A percentile compares a stretch with the other conserved stretches of the same genome.
Conservation (phyloP, 2,329 filamentous ascomycete species). For the Paraphoma sp. region DNA sequence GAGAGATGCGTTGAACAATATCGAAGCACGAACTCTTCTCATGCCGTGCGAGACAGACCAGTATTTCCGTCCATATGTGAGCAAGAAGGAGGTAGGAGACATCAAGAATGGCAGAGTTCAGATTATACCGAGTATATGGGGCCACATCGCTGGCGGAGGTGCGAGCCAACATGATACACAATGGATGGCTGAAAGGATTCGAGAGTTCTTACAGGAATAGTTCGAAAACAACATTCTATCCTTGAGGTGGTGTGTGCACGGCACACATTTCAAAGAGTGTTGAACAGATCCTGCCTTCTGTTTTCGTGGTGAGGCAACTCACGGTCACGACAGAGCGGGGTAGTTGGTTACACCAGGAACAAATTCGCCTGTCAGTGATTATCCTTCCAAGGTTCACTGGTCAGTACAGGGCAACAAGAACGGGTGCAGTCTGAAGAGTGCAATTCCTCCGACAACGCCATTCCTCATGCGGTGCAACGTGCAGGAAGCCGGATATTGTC, state of each 20-base stretch:
- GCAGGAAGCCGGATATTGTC: not conserved
- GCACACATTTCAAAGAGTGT: too few relatives aligned
- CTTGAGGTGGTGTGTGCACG: too few relatives aligned
- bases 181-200: constrained; percentile 30
- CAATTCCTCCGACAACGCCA: not conserved
- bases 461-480: not conserved
- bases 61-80: constrained; percentile 52
- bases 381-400: not conserved
- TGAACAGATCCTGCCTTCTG: too few relatives aligned
- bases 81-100: constrained; percentile 43
- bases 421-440: not conserved
- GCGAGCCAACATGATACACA: constrained; percentile 38
- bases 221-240: not conserved
- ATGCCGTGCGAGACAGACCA: constrained; percentile 51
- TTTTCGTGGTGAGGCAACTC: too few relatives aligned
- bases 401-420: not conserved
- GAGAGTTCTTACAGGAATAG: constrained; percentile 6
- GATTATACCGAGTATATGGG: constrained; percentile 49
- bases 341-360: too few relatives aligned
- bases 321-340: too few relatives aligned
- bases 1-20: constrained; percentile 41
- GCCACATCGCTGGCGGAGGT: constrained; percentile 51
- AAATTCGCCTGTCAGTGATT: too few relatives aligned
- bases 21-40: constrained; percentile 47
- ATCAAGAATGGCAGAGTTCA: constrained; percentile 40